phyloP scores from a whole-genome alignment of 192 early-diverging fungal species.

The Entophlyctis luteolus region DNA sequence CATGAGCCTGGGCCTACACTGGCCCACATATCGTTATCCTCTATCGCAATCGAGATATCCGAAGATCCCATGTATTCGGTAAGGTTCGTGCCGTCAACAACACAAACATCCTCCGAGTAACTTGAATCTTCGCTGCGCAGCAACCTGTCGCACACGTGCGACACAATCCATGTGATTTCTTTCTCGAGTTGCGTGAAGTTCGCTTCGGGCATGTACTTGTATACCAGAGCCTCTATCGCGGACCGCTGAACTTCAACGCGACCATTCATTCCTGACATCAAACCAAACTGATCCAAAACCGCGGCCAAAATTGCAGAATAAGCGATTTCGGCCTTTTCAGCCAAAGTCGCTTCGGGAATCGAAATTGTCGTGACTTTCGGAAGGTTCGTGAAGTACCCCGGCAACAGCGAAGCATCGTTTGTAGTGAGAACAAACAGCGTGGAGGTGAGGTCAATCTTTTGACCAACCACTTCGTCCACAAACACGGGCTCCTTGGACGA shows the following conservation, averaged over 20 bases:
- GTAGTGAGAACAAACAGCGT: neutral
- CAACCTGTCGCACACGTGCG: neutral
- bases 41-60: neutral
- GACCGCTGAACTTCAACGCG: neutral
- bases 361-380: neutral
- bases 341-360: neutral
- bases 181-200: neutral
- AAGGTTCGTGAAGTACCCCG: neutral
- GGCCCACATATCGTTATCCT: neutral
- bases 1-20: neutral
- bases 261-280: neutral
- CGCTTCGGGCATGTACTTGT: neutral
- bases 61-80: neutral
- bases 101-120: neutral
- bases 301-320: neutral
- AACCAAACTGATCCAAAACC: neutral
- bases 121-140: no score
- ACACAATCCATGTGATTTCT: neutral
- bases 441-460: neutral
- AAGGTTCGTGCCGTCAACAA: neutral
- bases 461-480: neutral
- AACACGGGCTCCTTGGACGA: neutral
- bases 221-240: neutral
- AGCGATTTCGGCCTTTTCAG: neutral
- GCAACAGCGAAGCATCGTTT: neutral